phyloP scores from a whole-genome alignment of 176 grass and related monocot genomes.

The sorghum (Sorghum bicolor) region Sorghum_bicolor_NCBIv3 NC_012870.2:67550001-67550500 shows the following conservation, averaged over 20 bases:
- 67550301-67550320: not conserved
- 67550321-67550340: not conserved
- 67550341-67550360: constrained; percentile 9
- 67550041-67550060: constrained; percentile 59
- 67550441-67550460: not conserved
- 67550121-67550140: constrained; percentile 50
- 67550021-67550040: constrained; percentile 39
- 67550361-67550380: not conserved
- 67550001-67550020: constrained; percentile 52
- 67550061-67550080: constrained; percentile 29
- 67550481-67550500: constrained; percentile 18
- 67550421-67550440: not conserved
- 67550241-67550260: constrained; percentile 24
- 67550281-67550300: constrained; percentile 1
- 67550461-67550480: not conserved
- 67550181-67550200: constrained; percentile 53
- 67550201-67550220: constrained; percentile 25
- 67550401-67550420: not conserved
- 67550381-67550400: not conserved
- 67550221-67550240: not conserved
- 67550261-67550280: constrained; percentile 31
- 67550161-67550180: constrained; percentile 37
- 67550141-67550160: constrained; percentile 56
- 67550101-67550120: constrained; percentile 46
- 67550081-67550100: constrained; percentile 30